These are phyloP conservation scores for Achaetomiella virescens DNA, from an alignment of 495 filamentous ascomycete genomes.

Conservation along the genomic window DNA sequence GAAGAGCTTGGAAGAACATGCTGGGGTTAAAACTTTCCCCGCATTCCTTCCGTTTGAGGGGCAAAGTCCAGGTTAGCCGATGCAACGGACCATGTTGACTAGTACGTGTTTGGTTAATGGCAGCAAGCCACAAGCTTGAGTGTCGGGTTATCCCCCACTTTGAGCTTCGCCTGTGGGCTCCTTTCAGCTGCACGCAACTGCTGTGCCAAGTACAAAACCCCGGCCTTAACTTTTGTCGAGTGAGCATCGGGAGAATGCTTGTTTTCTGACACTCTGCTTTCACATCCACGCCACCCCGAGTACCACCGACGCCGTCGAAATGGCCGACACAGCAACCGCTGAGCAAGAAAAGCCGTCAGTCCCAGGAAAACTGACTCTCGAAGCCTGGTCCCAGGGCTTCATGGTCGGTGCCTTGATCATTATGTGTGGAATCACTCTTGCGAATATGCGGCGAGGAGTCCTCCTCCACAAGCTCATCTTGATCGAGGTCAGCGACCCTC, in stretches of 20 bases:
- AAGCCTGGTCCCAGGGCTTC: conserved; percentile 7
- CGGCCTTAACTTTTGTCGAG: neutral
- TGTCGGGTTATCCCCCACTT: neutral
- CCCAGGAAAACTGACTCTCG: neutral
- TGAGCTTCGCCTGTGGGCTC: neutral
- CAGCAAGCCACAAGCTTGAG: neutral
- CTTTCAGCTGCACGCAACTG: neutral
- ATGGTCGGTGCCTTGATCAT: conserved; percentile 5
- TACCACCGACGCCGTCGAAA: neutral
- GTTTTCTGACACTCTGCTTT: neutral
- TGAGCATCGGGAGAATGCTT: neutral
- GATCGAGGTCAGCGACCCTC: neutral
- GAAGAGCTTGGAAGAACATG: no score
- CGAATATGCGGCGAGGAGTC: conserved; percentile 1
- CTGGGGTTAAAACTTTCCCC: no score
- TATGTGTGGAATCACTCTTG: conserved; percentile 5
- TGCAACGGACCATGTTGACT: neutral
- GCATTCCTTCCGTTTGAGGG: no score
- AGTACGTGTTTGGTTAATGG: neutral
- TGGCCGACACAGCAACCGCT: neutral
- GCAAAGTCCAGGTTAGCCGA: neutral
- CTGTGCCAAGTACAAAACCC: neutral
- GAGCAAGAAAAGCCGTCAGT: neutral
- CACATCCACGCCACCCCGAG: neutral
- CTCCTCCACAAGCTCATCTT: conserved; percentile 6